Conservation (phyloP, 2,329 filamentous ascomycete species). For the Fusarium metavorans region DNA sequence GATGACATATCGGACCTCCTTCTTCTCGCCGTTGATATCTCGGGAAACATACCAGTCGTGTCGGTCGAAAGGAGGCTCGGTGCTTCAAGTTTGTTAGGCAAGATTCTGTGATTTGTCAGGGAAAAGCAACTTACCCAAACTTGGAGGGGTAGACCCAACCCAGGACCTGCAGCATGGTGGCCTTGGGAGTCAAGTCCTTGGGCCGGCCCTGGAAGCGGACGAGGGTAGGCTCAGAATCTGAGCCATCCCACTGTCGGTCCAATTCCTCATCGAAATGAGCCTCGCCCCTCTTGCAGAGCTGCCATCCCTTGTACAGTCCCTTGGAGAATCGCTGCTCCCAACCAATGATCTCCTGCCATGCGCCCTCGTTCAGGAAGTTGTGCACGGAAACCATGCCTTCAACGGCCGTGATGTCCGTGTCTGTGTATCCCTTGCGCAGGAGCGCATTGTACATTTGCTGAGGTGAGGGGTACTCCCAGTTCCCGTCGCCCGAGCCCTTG, state of each 20-base stretch:
- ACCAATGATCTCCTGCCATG: slow-evolving; percentile 93
- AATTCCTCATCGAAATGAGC: slow-evolving; percentile 63
- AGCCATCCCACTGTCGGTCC: slow-evolving; percentile 65
- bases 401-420: slow-evolving; percentile 92
- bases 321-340: slow-evolving; percentile 90
- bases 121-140: slow-evolving; percentile 72
- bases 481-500: slow-evolving; percentile 80
- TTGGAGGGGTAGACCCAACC: slow-evolving; percentile 82
- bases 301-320: slow-evolving; percentile 79
- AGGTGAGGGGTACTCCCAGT: slow-evolving; percentile 98
- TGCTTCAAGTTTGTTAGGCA: slow-evolving; percentile 59
- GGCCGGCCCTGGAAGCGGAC: slow-evolving; percentile 91
- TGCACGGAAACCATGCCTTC: slow-evolving; percentile 98
- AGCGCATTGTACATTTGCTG: slow-evolving; percentile 99
- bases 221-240: slow-evolving; percentile 75
- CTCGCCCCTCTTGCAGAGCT: slow-evolving; percentile 80
- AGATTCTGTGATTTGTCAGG: not conserved
- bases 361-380: slow-evolving; percentile 98
- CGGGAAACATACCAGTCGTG: slow-evolving; percentile 97
- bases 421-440: slow-evolving; percentile 93
- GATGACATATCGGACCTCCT: slow-evolving; percentile 93
- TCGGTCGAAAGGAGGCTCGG: slow-evolving; percentile 91
- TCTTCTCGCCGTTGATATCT: slow-evolving; percentile 72
- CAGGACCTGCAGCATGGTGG: slow-evolving; percentile 83
- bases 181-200: slow-evolving; percentile 91